phyloP scores from a whole-genome alignment of 257 asterid species.

The Parsonsia alboflavescens region DNA sequence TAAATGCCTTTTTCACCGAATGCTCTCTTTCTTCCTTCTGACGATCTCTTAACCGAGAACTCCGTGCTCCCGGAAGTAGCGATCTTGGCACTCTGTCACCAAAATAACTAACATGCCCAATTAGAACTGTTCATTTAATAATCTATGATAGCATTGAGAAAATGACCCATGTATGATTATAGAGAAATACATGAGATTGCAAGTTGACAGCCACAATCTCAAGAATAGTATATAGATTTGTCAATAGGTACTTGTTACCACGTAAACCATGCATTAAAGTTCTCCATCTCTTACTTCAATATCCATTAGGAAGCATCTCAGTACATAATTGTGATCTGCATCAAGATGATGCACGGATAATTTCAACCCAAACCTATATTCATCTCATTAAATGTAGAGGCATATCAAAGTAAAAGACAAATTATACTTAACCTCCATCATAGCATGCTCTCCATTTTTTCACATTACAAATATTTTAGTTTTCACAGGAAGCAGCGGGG shows the following conservation, averaged over 20 bases:
- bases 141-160: not conserved
- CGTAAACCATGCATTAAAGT: not conserved
- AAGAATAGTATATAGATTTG: not conserved
- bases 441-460: not conserved
- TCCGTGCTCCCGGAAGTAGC: slow-evolving; percentile 81
- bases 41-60: slow-evolving; percentile 85
- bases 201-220: not conserved
- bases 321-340: not conserved
- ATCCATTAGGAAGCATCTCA: not conserved
- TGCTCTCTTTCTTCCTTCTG: slow-evolving; percentile 87
- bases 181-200: not conserved
- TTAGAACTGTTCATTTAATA: not conserved
- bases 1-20: slow-evolving; percentile 78
- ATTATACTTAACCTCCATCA: not conserved
- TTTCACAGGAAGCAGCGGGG: not conserved
- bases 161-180: not conserved
- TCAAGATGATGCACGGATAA: not conserved
- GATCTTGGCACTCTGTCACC: slow-evolving; percentile 89
- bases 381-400: not conserved
- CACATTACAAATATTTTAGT: no score
- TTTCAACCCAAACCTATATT: not conserved
- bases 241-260: not conserved
- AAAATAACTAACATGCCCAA: slow-evolving; percentile 26
- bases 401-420: not conserved
- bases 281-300: not conserved